Evolutionary conservation across 2,329 filamentous ascomycete species (phyloP).

Genomic region (Aspergillus jensenii): DNA sequence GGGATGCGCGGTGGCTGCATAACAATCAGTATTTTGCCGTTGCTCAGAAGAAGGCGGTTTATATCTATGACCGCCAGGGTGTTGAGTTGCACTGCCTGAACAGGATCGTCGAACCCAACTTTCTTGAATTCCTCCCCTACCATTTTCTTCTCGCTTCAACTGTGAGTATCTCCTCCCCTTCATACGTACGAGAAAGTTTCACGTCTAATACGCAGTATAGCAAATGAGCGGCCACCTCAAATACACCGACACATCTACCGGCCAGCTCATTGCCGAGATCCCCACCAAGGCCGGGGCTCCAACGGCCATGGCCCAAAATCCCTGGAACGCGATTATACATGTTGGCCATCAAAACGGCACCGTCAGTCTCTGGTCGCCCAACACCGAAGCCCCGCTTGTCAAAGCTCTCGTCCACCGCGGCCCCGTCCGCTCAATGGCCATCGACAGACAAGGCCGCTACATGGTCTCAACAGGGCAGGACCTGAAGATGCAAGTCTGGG

Average conservation of each 20-base stretch:
- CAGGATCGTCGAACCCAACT: slow-evolving; percentile 85
- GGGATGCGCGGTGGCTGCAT: slow-evolving; percentile 88
- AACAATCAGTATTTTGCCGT: slow-evolving; percentile 93
- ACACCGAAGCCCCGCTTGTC: slow-evolving; percentile 79
- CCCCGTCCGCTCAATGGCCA: slow-evolving; percentile 78
- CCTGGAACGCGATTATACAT: slow-evolving; percentile 87
- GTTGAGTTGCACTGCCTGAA: slow-evolving; percentile 89
- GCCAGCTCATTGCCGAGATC: slow-evolving; percentile 81
- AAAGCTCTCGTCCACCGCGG: slow-evolving; percentile 89
- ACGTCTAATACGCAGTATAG: slow-evolving; percentile 44
- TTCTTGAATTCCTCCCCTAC: slow-evolving; percentile 95
- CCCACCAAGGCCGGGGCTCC: slow-evolving; percentile 82
- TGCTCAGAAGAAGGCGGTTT: slow-evolving; percentile 93
- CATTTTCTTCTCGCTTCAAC: slow-evolving; percentile 90
- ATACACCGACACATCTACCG: slow-evolving; percentile 94
- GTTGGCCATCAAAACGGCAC: slow-evolving; percentile 93
- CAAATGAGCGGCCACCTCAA: slow-evolving; percentile 78
- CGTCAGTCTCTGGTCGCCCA: slow-evolving; percentile 94
- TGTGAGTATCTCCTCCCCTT: slow-evolving; percentile 50
- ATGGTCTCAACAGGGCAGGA: slow-evolving; percentile 95
- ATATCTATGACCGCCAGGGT: slow-evolving; percentile 90
- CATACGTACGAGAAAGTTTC: neutral
- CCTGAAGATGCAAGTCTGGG: slow-evolving; percentile 90
- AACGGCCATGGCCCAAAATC: slow-evolving; percentile 82
- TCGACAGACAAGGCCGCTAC: slow-evolving; percentile 88